These are phyloP conservation scores for Nothopassalora personata DNA, from an alignment of 2,329 filamentous ascomycete species.

Conservation along the genomic window DNA sequence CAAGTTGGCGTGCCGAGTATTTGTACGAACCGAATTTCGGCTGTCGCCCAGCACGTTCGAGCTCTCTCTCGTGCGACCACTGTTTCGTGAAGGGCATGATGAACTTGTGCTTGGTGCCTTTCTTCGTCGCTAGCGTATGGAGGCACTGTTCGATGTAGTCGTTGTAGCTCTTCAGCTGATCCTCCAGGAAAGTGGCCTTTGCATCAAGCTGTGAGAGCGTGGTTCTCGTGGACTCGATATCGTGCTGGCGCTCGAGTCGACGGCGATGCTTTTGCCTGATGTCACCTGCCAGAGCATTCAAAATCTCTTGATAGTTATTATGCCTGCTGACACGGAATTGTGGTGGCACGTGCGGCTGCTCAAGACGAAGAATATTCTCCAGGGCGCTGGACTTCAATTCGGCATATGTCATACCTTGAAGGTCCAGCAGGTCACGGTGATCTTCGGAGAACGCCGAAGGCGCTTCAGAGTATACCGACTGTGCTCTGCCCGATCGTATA, in stretches of 20 bases:
- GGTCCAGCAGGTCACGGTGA: slow-evolving; percentile 63
- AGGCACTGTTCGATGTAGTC: slow-evolving; percentile 99
- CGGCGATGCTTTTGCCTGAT: slow-evolving; percentile 96
- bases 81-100: slow-evolving; percentile 95
- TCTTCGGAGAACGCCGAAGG: slow-evolving; percentile 34
- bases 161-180: slow-evolving; percentile 95
- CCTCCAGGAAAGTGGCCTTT: slow-evolving; percentile 87
- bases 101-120: slow-evolving; percentile 75
- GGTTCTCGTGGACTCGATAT: slow-evolving; percentile 75
- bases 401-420: slow-evolving; percentile 82
- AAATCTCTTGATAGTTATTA: slow-evolving; percentile 95
- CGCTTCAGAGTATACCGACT: slow-evolving; percentile 38
- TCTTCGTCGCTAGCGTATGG: slow-evolving; percentile 93
- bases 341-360: slow-evolving; percentile 53
- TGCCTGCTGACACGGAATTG: slow-evolving; percentile 72
- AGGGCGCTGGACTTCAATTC: slow-evolving; percentile 89
- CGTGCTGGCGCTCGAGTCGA: slow-evolving; percentile 82
- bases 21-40: slow-evolving; percentile 98
- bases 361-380: slow-evolving; percentile 87
- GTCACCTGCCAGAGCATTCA: slow-evolving; percentile 93
- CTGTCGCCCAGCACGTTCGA: slow-evolving; percentile 84
- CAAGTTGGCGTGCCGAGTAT: slow-evolving; percentile 82
- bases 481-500: slow-evolving; percentile 26
- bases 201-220: slow-evolving; percentile 72
- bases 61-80: slow-evolving; percentile 95